Conservation (phyloP, 83 land plant species). For the Larix sibirica region DNA sequence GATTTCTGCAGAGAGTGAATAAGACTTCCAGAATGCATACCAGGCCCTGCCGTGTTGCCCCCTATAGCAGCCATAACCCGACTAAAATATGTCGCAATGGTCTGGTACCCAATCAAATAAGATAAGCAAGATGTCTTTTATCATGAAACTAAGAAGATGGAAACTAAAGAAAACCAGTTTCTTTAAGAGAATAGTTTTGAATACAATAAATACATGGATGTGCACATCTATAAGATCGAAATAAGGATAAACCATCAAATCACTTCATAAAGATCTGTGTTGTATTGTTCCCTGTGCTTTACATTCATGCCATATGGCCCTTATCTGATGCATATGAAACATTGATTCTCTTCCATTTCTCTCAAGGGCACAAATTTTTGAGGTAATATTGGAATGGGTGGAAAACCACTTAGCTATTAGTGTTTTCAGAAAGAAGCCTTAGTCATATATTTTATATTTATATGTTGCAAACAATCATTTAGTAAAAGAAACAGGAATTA, state of each 20-base stretch:
- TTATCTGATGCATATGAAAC: neutral
- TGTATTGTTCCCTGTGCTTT: neutral
- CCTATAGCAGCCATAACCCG: slow-evolving; percentile 93
- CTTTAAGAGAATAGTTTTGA: neutral
- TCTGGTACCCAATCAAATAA: slow-evolving; percentile 42
- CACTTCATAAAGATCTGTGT: neutral
- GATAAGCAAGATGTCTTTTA: neutral
- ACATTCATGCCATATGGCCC: neutral
- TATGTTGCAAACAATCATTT: neutral
- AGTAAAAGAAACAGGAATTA: neutral
- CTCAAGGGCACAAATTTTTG: neutral
- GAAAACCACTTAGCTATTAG: slow-evolving; percentile 1
- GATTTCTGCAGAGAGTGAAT: too few species aligned
- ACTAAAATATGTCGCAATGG: slow-evolving; percentile 88
- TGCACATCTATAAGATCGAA: neutral
- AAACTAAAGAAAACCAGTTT: neutral
- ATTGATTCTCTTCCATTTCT: neutral
- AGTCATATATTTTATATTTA: neutral
- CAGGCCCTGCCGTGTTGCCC: slow-evolving; percentile 96
- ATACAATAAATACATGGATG: neutral
- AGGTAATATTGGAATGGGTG: neutral
- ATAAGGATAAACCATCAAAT: neutral
- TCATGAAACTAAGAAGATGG: neutral
- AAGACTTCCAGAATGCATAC: slow-evolving; percentile 26
- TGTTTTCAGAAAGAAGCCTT: neutral